Conservation (phyloP, 2,329 filamentous ascomycete genomes). For the Cladorrhinum sp. region DNA sequence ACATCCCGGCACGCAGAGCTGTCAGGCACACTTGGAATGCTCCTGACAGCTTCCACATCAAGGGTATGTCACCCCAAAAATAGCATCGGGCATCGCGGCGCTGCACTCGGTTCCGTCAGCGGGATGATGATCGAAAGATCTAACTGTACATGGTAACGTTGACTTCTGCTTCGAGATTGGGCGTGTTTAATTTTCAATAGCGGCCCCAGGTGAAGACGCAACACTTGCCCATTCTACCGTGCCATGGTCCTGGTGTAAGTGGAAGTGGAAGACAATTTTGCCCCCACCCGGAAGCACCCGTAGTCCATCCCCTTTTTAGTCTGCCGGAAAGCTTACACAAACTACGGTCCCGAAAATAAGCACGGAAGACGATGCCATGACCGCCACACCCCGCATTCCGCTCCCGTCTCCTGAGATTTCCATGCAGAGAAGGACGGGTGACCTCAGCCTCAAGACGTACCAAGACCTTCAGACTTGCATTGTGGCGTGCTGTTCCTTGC, state of each 20-base stretch:
- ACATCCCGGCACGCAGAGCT: not conserved
- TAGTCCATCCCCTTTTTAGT: not conserved
- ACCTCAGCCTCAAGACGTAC: slow-evolving; percentile 4
- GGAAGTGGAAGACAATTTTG: no score
- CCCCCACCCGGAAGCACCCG: not conserved
- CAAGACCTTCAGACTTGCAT: not conserved
- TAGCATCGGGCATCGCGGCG: slow-evolving; percentile 12
- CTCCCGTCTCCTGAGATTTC: not conserved
- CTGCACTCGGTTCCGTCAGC: slow-evolving; percentile 11
- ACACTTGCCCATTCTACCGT: not conserved
- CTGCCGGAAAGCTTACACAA: not conserved
- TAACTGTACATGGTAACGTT: not conserved
- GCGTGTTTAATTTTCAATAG: not conserved
- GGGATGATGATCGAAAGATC: not conserved
- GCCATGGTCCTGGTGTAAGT: not conserved
- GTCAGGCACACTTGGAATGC: not conserved
- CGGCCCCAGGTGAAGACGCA: not conserved
- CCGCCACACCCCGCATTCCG: not conserved
- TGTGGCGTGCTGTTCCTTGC: slow-evolving; percentile 4
- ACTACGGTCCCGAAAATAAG: slow-evolving; percentile 1
- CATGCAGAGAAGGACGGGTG: slow-evolving; percentile 1
- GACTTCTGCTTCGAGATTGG: not conserved
- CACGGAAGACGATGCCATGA: not conserved
- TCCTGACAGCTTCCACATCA: not conserved
- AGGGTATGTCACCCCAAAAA: slow-evolving; percentile 13